These are phyloP conservation scores for Penicillium sp. DNA, from an alignment of 2,329 filamentous ascomycete genomes.

Conservation along the genomic window DNA sequence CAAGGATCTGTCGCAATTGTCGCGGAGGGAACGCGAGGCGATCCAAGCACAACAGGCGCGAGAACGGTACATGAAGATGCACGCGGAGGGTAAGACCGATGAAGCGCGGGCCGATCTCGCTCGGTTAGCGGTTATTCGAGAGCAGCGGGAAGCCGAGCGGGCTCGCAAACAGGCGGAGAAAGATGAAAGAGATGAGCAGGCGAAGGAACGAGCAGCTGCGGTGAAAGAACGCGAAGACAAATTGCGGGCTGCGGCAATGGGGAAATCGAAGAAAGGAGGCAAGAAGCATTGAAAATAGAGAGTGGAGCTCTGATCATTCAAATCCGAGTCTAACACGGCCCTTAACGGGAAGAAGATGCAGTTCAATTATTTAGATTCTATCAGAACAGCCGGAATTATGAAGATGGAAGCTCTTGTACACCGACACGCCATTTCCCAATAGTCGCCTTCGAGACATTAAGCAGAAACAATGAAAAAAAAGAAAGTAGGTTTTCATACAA, in stretches of 20 bases:
- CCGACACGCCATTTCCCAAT: slow-evolving; percentile 19
- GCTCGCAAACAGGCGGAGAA: slow-evolving; percentile 73
- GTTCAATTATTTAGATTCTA: no score
- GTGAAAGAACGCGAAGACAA: slow-evolving; percentile 37
- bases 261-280: slow-evolving; percentile 30
- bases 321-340: no score
- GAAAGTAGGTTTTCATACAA: slow-evolving; percentile 15
- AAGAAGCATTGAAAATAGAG: slow-evolving; percentile 27
- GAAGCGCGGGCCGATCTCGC: slow-evolving; percentile 87
- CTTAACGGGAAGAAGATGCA: no score
- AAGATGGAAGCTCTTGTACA: slow-evolving; percentile 24
- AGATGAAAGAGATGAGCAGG: slow-evolving; percentile 44
- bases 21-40: slow-evolving; percentile 67
- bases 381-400: no score
- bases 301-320: no score
- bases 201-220: slow-evolving; percentile 34
- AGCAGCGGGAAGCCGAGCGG: slow-evolving; percentile 79
- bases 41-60: slow-evolving; percentile 80
- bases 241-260: slow-evolving; percentile 36
- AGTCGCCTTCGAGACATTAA: no score
- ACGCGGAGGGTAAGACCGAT: slow-evolving; percentile 93
- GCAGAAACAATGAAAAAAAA: slow-evolving; percentile 8
- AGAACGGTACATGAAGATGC: slow-evolving; percentile 84
- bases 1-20: slow-evolving; percentile 51
- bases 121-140: slow-evolving; percentile 70